A percentile compares a stretch with the other conserved stretches of the same genome.
phyloP scores from a whole-genome alignment of 139 green algal genomes.

The Spirogloea muscicola region DNA sequence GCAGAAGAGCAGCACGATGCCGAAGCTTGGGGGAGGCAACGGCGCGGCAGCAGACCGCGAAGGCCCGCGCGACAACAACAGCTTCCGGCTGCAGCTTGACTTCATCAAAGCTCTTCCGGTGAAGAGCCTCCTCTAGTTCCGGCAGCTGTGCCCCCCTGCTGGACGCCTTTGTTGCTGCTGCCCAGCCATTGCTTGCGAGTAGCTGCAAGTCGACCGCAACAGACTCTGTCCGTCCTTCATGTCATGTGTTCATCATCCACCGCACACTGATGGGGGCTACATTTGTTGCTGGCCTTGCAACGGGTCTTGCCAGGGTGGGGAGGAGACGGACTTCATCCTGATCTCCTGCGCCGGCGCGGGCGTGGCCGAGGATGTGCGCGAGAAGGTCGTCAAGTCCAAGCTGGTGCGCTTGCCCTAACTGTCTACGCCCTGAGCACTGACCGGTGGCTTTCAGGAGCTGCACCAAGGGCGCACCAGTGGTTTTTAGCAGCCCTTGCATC shows the following conservation, averaged over 20 bases:
- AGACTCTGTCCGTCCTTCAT: neutral
- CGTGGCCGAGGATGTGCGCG: conserved; percentile 36
- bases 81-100: conserved; percentile 43
- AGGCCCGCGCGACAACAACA: conserved; percentile 33
- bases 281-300: neutral
- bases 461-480: neutral
- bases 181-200: too few relatives aligned
- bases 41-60: neutral
- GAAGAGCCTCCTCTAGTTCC: neutral
- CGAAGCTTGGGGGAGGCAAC: neutral
- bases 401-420: conserved; percentile 6
- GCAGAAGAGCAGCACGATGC: neutral
- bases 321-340: conserved; percentile 89
- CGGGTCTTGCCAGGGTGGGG: conserved; percentile 61
- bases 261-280: too few relatives aligned
- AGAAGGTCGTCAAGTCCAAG: conserved; percentile 43
- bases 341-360: conserved; percentile 72
- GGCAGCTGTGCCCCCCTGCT: neutral
- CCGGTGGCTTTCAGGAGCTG: too few relatives aligned
- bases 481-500: neutral
- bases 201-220: conserved; percentile 9
- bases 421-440: too few relatives aligned
- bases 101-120: conserved; percentile 53
- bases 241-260: too few relatives aligned
- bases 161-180: too few relatives aligned